These are phyloP conservation scores for Arachnopeziza araneosa DNA, from an alignment of 2,329 filamentous ascomycete species.

Conservation along the genomic window DNA sequence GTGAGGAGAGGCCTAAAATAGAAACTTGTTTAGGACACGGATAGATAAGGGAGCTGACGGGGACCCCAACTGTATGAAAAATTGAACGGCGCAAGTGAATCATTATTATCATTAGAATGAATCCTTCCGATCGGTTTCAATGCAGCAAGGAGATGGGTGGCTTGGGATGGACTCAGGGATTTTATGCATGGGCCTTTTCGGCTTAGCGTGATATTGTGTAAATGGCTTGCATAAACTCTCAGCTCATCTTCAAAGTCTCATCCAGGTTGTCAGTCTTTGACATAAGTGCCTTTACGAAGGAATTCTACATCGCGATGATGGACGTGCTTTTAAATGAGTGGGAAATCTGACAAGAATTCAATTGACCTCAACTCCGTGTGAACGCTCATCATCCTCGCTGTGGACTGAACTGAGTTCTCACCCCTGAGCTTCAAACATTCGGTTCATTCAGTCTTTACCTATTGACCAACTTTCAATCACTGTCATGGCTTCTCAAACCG, in stretches of 20 bases:
- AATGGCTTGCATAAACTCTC: neutral
- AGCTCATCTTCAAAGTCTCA: neutral
- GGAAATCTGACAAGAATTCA: neutral
- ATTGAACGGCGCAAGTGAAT: too few relatives aligned
- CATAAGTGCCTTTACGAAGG: neutral
- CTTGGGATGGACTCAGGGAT: too few relatives aligned
- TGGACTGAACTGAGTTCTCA: neutral
- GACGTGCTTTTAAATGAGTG: neutral
- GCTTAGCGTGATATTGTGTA: too few relatives aligned
- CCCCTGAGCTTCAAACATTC: neutral
- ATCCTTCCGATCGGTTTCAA: too few relatives aligned
- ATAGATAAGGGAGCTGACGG: too few relatives aligned
- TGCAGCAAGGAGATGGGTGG: too few relatives aligned
- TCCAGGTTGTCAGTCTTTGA: too few relatives aligned
- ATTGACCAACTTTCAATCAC: neutral
- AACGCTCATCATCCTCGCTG: neutral
- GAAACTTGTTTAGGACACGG: too few relatives aligned
- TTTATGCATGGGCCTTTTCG: too few relatives aligned
- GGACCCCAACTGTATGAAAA: too few relatives aligned
- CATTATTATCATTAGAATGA: too few relatives aligned
- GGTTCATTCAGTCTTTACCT: neutral
- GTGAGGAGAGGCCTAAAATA: too few relatives aligned
- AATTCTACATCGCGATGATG: neutral
- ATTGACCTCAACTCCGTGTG: neutral
- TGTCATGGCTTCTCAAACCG: conserved; percentile 10